phyloP scores from a whole-genome alignment of 176 grass and related monocot genomes.

The Cenchrus fungigraminus region DNA sequence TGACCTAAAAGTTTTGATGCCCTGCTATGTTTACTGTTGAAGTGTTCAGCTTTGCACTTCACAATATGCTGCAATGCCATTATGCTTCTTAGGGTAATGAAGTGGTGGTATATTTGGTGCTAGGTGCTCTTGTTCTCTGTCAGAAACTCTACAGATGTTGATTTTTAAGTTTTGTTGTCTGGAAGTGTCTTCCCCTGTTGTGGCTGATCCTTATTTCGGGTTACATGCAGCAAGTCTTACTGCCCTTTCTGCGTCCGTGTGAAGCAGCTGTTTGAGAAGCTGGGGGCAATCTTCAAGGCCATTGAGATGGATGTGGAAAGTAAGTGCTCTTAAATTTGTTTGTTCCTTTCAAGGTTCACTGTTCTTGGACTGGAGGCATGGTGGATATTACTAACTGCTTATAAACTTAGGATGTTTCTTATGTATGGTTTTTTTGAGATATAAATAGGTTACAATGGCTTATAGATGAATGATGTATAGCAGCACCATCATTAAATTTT shows the following conservation, averaged over 20 bases:
- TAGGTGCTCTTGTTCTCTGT: not conserved
- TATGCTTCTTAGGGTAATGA: not conserved
- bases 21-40: not conserved
- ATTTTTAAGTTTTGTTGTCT: not conserved
- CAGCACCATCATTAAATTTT: not conserved
- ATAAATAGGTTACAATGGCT: not conserved
- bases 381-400: not conserved
- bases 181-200: not conserved
- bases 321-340: constrained; percentile 40
- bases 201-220: constrained; percentile 1
- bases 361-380: not conserved
- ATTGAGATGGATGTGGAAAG: constrained; percentile 75
- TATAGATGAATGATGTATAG: not conserved
- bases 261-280: constrained; percentile 61
- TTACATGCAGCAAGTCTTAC: constrained; percentile 61
- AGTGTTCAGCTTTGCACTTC: not conserved
- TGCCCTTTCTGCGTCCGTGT: constrained; percentile 61
- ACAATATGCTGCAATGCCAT: not conserved
- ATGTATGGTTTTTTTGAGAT: not conserved
- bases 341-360: not conserved
- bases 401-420: not conserved
- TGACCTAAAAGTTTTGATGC: not conserved
- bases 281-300: constrained; percentile 63
- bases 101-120: not conserved
- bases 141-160: not conserved